Conservation (phyloP, 805 yeast genomes). For the Saturnispora saitoi region DNA sequence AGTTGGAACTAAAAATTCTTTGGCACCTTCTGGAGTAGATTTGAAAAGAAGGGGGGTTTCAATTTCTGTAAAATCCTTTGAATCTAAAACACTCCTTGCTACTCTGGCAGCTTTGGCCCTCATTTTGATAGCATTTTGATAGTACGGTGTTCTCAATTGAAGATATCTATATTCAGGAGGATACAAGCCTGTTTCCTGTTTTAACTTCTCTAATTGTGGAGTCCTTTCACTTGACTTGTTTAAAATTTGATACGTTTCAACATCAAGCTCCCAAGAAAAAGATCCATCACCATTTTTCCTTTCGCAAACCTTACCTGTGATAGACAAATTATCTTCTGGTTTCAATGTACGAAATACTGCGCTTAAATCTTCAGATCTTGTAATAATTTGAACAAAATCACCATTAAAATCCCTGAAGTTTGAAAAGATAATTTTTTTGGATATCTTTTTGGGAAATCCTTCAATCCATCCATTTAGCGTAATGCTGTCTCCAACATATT, state of each 20-base stretch:
- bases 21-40: slow-evolving; percentile 96
- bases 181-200: slow-evolving; percentile 44
- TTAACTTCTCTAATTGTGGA: slow-evolving; percentile 57
- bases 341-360: slow-evolving; percentile 37
- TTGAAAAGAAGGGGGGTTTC: slow-evolving; percentile 92
- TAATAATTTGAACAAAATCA: slow-evolving; percentile 49
- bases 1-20: slow-evolving; percentile 92
- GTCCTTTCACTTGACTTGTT: slow-evolving; percentile 55
- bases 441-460: slow-evolving; percentile 59
- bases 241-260: slow-evolving; percentile 43
- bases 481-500: slow-evolving; percentile 25
- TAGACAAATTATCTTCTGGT: slow-evolving; percentile 68
- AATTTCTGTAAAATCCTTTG: slow-evolving; percentile 57
- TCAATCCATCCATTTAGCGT: slow-evolving; percentile 80
- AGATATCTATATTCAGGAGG: slow-evolving; percentile 79
- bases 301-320: slow-evolving; percentile 43
- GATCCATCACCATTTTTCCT: slow-evolving; percentile 18
- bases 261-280: slow-evolving; percentile 47
- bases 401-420: slow-evolving; percentile 70
- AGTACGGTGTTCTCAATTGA: slow-evolving; percentile 57
- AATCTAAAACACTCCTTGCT: slow-evolving; percentile 31
- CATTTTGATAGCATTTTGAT: slow-evolving; percentile 46
- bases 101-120: slow-evolving; percentile 48
- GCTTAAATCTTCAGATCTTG: slow-evolving; percentile 31
- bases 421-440: slow-evolving; percentile 61